These are phyloP conservation scores for Phytopythium vexans DNA, from an alignment of 352 stramenopile species.

Conservation along the genomic window DNA sequence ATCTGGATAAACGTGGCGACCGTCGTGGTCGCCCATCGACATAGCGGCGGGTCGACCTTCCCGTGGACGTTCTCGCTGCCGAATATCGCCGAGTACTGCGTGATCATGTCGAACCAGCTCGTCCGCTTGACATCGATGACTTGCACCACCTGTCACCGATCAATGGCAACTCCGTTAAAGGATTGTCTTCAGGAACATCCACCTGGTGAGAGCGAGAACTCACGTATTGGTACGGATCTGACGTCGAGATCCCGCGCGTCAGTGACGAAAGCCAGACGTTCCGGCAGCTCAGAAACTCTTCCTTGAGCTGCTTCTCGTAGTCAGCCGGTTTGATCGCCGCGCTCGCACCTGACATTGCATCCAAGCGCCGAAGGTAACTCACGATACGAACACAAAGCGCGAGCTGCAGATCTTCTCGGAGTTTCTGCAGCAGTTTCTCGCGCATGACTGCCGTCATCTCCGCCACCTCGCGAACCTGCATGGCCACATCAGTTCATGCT, in stretches of 20 bases:
- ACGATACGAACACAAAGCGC: conserved; percentile 81
- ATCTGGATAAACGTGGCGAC: conserved; percentile 81
- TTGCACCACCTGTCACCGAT: conserved; percentile 58
- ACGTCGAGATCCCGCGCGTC: conserved; percentile 43
- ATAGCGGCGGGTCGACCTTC: conserved; percentile 79
- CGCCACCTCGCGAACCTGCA: conserved; percentile 52
- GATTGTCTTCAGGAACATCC: no score
- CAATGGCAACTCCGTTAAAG: not conserved
- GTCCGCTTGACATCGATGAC: conserved; percentile 86
- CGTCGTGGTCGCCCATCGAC: conserved; percentile 74
- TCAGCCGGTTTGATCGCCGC: conserved; percentile 31
- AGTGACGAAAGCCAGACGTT: conserved; percentile 76
- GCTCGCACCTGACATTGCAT: conserved; percentile 29
- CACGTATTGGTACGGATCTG: conserved; percentile 85
- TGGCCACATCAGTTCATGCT: not conserved
- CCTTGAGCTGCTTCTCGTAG: conserved; percentile 81
- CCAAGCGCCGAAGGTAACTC: conserved; percentile 71
- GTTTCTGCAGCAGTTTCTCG: conserved; percentile 77
- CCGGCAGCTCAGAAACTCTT: conserved; percentile 79
- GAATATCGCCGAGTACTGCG: conserved; percentile 90
- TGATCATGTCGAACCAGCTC: conserved; percentile 91
- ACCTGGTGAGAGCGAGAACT: conserved; percentile 3
- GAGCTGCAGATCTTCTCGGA: conserved; percentile 79
- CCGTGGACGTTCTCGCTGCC: conserved; percentile 76
- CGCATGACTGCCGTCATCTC: conserved; percentile 64